A percentile compares a stretch with the other conserved stretches of the same genome.
Conservation (phyloP, 345 rosid species). For the Gossypium ekmanianum region DNA sequence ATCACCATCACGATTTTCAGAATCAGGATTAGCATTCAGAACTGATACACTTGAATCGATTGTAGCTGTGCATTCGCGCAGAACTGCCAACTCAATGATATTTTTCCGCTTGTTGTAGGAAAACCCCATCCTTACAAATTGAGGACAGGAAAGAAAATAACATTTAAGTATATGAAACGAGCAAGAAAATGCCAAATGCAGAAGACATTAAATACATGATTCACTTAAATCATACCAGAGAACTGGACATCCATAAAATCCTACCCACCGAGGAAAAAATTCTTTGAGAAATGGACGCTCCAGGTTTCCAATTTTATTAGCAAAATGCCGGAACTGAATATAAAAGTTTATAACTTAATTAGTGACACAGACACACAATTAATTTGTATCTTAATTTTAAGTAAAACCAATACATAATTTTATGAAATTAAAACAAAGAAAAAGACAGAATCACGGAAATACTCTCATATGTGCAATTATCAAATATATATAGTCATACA, state of each 20-base stretch:
- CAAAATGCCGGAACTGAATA: slow-evolving; percentile 88
- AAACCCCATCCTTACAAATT: slow-evolving; percentile 77
- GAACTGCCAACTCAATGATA: slow-evolving; percentile 85
- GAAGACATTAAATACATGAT: slow-evolving; percentile 7
- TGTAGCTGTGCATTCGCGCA: slow-evolving; percentile 75
- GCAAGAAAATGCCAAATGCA: slow-evolving; percentile 3
- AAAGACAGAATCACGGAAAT: background rate
- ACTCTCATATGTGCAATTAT: background rate
- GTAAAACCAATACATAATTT: background rate
- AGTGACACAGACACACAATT: background rate
- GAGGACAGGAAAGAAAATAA: slow-evolving; percentile 3
- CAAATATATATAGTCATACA: background rate
- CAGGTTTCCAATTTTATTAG: slow-evolving; percentile 86
- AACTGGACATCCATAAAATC: slow-evolving; percentile 82
- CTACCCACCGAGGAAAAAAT: slow-evolving; percentile 91
- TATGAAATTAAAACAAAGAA: slow-evolving; percentile 1
- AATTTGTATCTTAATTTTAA: background rate
- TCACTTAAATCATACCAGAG: slow-evolving; percentile 53
- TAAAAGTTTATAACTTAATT: slow-evolving; percentile 19
- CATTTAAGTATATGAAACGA: slow-evolving; percentile 16
- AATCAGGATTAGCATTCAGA: slow-evolving; percentile 54
- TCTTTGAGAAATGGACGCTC: slow-evolving; percentile 97
- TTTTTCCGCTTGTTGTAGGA: slow-evolving; percentile 95
- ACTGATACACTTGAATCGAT: slow-evolving; percentile 55
- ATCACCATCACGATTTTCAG: slow-evolving; percentile 83